Base-by-base conservation (phyloP, 306 rosid species). In the Alnus glutinosa region DNA sequence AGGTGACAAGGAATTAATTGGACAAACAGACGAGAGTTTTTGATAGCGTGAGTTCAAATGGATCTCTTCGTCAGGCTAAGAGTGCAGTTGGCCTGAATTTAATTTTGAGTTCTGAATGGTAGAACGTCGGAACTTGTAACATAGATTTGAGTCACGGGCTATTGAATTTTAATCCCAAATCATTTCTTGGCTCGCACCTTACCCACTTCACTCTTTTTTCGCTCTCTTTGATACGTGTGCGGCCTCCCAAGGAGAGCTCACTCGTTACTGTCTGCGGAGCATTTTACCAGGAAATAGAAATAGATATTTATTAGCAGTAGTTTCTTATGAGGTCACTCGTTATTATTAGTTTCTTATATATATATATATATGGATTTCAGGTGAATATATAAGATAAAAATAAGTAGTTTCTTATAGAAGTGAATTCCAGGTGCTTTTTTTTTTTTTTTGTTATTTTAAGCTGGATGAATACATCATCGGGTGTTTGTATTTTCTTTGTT, bases 81-180 rank as follows among this genome's bases (percentile, higher is more conserved):
- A 70, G 12, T 55, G 80, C 42, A 67, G 54, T 71, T 23, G 80
- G 76, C 66, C 32, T 16, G 50, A 37, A 67, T 52, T 51, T 67
- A 75, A 78, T 66, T 66, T 57, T 69, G 37, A 48, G 81, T 64
- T 79, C 81, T 79, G 76, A 75, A 64, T 69, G 19, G 37, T 55
- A 61, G 90, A 75, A 55, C 42, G 57, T 78, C 80, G 68, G 83
- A 76, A 77, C 70, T 72, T 83, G 86, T 86, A 87, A 76, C 77
- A 70, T 80, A 82, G 67, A 79, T 71, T 37, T 78, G 86, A 82
- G 79, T 77, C 77, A 70, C 75, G 36, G 77, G 77, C 63, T 1
- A 42, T 70, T 76, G 82, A 75, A 64, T 81, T 81, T 55, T 79
- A 48, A 23, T 73, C 16, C 66, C 68, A 10, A 73, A 37, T 19